phyloP scores from a whole-genome alignment of 345 rosid genomes.

The Corchorus olitorius region DNA sequence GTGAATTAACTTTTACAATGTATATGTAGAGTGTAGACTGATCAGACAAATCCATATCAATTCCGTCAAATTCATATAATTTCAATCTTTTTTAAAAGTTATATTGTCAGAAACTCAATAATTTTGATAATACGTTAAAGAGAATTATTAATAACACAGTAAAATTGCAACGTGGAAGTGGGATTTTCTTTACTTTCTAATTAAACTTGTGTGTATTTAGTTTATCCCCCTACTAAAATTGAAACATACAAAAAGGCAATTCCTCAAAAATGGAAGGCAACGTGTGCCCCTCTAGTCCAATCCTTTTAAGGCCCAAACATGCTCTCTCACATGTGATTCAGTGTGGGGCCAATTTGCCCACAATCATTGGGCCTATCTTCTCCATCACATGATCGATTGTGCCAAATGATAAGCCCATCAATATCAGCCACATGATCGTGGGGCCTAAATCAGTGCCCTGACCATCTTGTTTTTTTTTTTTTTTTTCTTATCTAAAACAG shows the following conservation, averaged over 20 bases:
- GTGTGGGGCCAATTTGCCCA: not conserved
- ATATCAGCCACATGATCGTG: not conserved
- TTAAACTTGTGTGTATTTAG: not conserved
- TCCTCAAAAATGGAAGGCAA: not conserved
- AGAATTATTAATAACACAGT: not conserved
- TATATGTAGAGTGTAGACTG: no score
- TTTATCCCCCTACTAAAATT: not conserved
- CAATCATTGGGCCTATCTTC: slow-evolving; percentile 23
- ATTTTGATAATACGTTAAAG: not conserved
- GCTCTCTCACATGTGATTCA: not conserved
- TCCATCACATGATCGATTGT: not conserved
- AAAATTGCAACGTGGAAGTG: not conserved
- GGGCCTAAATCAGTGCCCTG: not conserved
- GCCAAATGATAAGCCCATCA: slow-evolving; percentile 4
- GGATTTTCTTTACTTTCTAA: not conserved
- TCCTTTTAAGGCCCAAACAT: slow-evolving; percentile 14
- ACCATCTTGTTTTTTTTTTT: no score
- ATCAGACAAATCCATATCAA: no score
- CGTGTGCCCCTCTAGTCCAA: slow-evolving; percentile 12
- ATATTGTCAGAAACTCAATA: not conserved
- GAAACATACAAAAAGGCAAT: no score
- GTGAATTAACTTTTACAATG: no score
- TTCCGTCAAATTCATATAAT: no score
- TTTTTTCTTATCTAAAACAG: not conserved
- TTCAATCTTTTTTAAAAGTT: not conserved